Percentiles rank a stretch among this genome's conserved stretches.
Evolutionary conservation across 1,284 basidiomycete genomes (phyloP).

Genomic region (Bondarzewia mesenterica): DNA sequence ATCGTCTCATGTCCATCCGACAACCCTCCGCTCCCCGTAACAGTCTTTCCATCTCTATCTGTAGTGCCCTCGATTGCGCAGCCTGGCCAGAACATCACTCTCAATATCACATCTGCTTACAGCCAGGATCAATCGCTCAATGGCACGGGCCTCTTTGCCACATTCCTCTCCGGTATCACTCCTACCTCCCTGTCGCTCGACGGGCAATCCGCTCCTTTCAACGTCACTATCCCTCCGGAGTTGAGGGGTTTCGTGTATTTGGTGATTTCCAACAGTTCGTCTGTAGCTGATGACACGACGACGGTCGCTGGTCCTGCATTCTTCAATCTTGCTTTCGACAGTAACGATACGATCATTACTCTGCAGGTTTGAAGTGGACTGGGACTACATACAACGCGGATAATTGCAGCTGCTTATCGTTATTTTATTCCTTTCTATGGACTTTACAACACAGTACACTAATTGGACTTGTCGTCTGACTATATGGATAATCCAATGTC

Average conservation of each 20-base stretch:
- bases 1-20: constrained; percentile 27
- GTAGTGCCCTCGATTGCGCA: constrained; percentile 16
- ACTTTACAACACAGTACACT: no score
- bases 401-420: no score
- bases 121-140: not conserved
- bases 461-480: no score
- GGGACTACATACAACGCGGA: no score
- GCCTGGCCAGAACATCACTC: constrained; percentile 19
- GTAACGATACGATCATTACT: constrained; percentile 3
- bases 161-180: constrained; percentile 2
- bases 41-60: constrained; percentile 28
- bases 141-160: constrained; percentile 1
- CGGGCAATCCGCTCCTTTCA: not conserved
- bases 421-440: no score
- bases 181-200: not conserved
- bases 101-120: constrained; percentile 11
- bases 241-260: constrained; percentile 2
- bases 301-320: constrained; percentile 7
- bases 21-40: constrained; percentile 32
- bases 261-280: constrained; percentile 2
- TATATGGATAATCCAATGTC: no score
- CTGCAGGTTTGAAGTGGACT: not conserved
- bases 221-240: constrained; percentile 1
- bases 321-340: constrained; percentile 5
- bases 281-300: constrained; percentile 1